These are phyloP conservation scores for Penicillium parvum DNA, from an alignment of 495 filamentous ascomycete species.

Conservation along the genomic window DNA sequence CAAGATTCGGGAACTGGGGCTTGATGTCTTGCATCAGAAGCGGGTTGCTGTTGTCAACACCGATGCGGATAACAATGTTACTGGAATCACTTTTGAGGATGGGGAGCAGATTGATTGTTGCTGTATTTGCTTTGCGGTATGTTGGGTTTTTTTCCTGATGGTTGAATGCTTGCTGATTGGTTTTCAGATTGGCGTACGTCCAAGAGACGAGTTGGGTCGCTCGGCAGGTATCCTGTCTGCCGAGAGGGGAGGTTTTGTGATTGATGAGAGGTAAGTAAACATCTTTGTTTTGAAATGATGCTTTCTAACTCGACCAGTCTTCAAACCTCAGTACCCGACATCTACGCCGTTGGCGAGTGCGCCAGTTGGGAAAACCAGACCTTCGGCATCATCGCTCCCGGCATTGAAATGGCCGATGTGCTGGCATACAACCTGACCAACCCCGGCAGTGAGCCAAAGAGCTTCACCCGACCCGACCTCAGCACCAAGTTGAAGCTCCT, in stretches of 20 bases:
- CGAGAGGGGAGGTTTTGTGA: conserved; percentile 71
- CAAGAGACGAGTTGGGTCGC: conserved; percentile 75
- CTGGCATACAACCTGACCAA: conserved; percentile 93
- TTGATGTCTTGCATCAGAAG: conserved; percentile 80
- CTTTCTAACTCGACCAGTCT: conserved; percentile 32
- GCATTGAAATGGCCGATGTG: conserved; percentile 95
- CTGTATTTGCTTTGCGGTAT: conserved; percentile 83
- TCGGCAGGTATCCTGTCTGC: conserved; percentile 70
- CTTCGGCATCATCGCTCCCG: conserved; percentile 90
- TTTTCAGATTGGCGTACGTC: conserved; percentile 68
- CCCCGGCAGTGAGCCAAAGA: conserved; percentile 63
- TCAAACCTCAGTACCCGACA: conserved; percentile 63
- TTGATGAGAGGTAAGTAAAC: conserved; percentile 51
- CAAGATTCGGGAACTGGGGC: conserved; percentile 72
- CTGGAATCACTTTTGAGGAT: conserved; percentile 78
- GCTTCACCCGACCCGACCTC: conserved; percentile 81
- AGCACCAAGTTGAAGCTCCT: conserved; percentile 93
- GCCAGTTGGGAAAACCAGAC: conserved; percentile 93
- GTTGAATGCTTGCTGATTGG: background rate
- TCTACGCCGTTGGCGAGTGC: conserved; percentile 94
- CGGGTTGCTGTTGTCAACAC: conserved; percentile 69
- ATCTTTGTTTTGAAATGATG: background rate
- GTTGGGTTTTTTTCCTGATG: conserved; percentile 19
- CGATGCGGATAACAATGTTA: conserved; percentile 61
- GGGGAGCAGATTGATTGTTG: conserved; percentile 77